Evolutionary conservation across 495 filamentous ascomycete species (phyloP), one percentile per base, ranked within the genome.

Genomic region (Daldinia decipiens): DNA sequence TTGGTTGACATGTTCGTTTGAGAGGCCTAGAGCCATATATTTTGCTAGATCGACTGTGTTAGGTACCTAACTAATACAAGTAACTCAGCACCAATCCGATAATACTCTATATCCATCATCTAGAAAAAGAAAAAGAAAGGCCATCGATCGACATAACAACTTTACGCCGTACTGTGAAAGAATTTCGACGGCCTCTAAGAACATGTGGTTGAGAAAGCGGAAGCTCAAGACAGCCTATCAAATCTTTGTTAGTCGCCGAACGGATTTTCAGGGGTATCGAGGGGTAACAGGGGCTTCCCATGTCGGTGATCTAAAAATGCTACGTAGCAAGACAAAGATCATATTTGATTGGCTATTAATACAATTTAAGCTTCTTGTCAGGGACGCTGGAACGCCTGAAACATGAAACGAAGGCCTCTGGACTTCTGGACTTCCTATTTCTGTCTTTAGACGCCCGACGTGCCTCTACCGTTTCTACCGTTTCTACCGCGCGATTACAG

Each of bases 241-340:
- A 31, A 27, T 53, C 50, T 53, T 5, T 29, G 15, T 31, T 4
- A 4, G 27, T 53, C 50, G 50, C 12, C 64, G 38, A 38, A 60
- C 38, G 51, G 62, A 67, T 67, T 63, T 63, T 71, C 68, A 71
- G 68, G 68, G 53, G 62, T 32, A 58, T 59, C 15, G 43, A 70
- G 31, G 56, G 39, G 38, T 36, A 11, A 7, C 12, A 34, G 5
- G 40, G 57, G 40, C 4, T 6, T 11, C 34, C 59, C 59, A 26
- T 65, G 68, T 56, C 21, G 56, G 17, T 40, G 53, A 64, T 65
- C 62, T 61, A 27, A 67, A 67, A 38, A 47, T 47, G 36, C 34
- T 59, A 59, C 34, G 52, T 32, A 63, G 53, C 51, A 31, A 57
- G 59, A 45, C 9, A 53, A 66, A 19, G 11, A 45, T 24, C 29